Percentiles rank a stretch among this genome's conserved stretches.
These are phyloP conservation scores for Barnettozyma sucrosica DNA, from an alignment of 805 yeast genomes.

Conservation along the genomic window DNA sequence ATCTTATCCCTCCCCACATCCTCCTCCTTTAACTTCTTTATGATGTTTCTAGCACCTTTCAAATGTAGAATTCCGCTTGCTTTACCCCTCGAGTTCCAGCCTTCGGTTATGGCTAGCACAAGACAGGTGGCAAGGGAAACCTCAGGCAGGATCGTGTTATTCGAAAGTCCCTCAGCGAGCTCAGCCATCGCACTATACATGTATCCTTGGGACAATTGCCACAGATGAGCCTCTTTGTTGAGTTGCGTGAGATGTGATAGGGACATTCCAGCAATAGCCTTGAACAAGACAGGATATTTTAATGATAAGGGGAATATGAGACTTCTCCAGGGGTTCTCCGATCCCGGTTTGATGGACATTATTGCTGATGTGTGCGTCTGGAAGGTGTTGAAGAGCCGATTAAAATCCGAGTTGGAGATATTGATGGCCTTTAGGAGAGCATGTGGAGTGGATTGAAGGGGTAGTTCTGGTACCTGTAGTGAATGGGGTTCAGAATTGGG, in stretches of 20 bases:
- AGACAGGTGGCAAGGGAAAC: conserved; percentile 63
- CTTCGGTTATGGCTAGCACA: conserved; percentile 57
- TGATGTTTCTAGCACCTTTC: conserved; percentile 60
- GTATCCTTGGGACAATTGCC: conserved; percentile 6
- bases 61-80: conserved; percentile 64
- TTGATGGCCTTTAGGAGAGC: conserved; percentile 2
- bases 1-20: conserved; percentile 13
- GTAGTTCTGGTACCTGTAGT: background rate
- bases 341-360: conserved; percentile 58
- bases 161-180: conserved; percentile 49
- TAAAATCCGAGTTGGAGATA: conserved; percentile 11
- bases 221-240: conserved; percentile 4
- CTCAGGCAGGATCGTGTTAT: conserved; percentile 47
- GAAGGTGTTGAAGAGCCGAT: conserved; percentile 29
- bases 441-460: background rate
- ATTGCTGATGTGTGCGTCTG: conserved; percentile 45
- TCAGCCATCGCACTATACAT: conserved; percentile 35
- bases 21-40: conserved; percentile 32
- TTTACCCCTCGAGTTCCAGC: conserved; percentile 59
- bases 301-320: conserved; percentile 50
- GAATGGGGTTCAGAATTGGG: background rate
- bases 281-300: conserved; percentile 50
- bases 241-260: conserved; percentile 38
- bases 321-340: conserved; percentile 65
- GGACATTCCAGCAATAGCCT: conserved; percentile 64